Evolutionary conservation across 345 rosid genomes (phyloP), one percentile per base, ranked within the genome.

Genomic region (Bretschneidera sinensis): DNA sequence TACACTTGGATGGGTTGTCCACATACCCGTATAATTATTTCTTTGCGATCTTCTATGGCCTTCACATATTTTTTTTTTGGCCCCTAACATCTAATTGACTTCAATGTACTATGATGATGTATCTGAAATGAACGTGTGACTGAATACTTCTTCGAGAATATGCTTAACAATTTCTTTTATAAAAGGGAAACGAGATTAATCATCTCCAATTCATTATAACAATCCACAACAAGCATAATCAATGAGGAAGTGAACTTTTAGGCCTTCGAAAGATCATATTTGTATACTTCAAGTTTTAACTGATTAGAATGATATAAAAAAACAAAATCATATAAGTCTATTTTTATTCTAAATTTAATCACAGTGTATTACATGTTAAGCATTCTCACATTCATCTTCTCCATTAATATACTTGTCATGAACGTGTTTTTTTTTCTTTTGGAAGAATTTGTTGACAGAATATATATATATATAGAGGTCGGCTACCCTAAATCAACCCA

Each of bases 111-210:
- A n/a, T n/a, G n/a, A 64, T 53, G 60, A 48, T 65, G n/a, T n/a
- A 48, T 63, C 33, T 35, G 45, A 54, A 23, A 24, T 45, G 79
- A 72, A 74, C 69, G 71, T 65, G 78, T 67, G 79, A 59, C 66
- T 59, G 72, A 21, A 48, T 65, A 31, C 18, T 16, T 49, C 59
- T 54, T 25, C 21, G 45, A 53, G 11, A 18, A 49, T 57, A 18
- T 21, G 7, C 28, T 28, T 21, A 39, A 28, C 25, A 2, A 49
- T 43, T 54, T 24, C 16, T 23, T 24, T 60, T n/a, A 9, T 31
- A 15, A 35, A 51, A 68, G 57, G 28, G 28, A 49, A 10, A 17
- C 9, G 51, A 68, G 51, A 22, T 59, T 50, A 57, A 67, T 78
- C 51, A 73, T 73, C 50, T 47, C 24, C 57, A 19, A 10, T 77